phyloP scores from a whole-genome alignment of 2,329 filamentous ascomycete species.

The Paracorniculantispora psalliotae region DNA sequence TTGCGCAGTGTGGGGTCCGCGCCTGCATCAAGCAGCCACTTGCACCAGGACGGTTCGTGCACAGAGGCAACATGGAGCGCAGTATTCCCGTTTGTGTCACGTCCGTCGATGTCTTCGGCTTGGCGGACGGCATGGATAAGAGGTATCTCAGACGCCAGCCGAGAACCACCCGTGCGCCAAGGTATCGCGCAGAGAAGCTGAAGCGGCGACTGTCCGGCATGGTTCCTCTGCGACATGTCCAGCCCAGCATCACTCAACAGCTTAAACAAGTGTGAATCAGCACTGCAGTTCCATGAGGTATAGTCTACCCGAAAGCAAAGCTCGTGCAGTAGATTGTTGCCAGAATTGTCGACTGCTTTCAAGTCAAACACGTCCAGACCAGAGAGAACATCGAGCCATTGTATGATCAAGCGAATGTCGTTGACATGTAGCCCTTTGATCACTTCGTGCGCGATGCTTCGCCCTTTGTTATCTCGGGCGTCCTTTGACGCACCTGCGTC shows the following conservation, averaged over 20 bases:
- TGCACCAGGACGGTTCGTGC: not conserved
- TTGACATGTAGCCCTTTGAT: not conserved
- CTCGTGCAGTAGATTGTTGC: slow-evolving; percentile 7
- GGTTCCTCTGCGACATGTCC: not conserved
- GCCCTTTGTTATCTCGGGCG: not conserved
- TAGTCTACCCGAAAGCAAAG: not conserved
- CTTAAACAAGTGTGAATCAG: not conserved
- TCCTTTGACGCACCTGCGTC: not conserved
- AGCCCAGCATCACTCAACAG: not conserved
- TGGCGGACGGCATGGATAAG: not conserved
- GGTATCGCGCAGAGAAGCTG: not conserved
- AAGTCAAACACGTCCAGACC: not conserved
- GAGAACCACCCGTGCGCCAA: not conserved
- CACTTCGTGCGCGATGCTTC: not conserved
- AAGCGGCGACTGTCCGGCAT: slow-evolving; percentile 1
- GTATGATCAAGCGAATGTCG: not conserved
- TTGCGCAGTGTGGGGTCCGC: slow-evolving; percentile 29
- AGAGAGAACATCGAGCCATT: not conserved
- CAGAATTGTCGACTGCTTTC: not conserved
- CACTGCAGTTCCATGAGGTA: not conserved
- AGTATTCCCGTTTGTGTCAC: not conserved
- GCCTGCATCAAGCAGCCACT: slow-evolving; percentile 30
- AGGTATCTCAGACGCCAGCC: not conserved
- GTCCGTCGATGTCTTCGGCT: not conserved
- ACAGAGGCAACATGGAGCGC: not conserved